Evolutionary conservation across 805 yeast genomes (phyloP), one percentile per base, ranked within the genome.

Genomic region (Suhomyces sp.): DNA sequence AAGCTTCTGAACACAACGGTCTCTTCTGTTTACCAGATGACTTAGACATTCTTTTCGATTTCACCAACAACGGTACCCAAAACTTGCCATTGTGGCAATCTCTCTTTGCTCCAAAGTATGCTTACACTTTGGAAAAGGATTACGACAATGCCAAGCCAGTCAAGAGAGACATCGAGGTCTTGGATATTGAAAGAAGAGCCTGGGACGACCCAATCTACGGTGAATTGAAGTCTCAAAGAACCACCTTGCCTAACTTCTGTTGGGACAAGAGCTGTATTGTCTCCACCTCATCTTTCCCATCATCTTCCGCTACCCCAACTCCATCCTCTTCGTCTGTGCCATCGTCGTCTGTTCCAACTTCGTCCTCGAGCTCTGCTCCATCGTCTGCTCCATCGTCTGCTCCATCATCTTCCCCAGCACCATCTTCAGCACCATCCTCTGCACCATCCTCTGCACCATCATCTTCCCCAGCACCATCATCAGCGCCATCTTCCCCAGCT

Each of bases 191-290:
- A 20, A 51, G 48, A 48, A 52, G 53, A 46, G 24, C 48, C 43
- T 21, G 35, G 27, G 55, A 52, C 46, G 6, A 43, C 19, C 47
- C 40, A 33, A 22, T 50, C 41, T 51, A 53, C 47, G 50, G 43
- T 15, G 17, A 47, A 19, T 45, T 55, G 27, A 27, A 51, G 20
- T 44, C 54, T 21, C 49, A 47, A 43, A 21, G 48, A 47, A 57
- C 52, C 47, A 41, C 51, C 43, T 57, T 57, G 53, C 60, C 60
- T 48, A 57, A 57, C 59, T 57, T 57, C 53, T 45, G 58, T 48
- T 57, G 59, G 59, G 44, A 51, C 15, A 44, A 25, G 13, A 24
- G 46, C 25, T 53, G 57, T 49, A 48, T 47, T 7, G 22, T 46
- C 24, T 53, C 56, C 19, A 43, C 51, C 17, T 43, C 47, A 5